These are phyloP conservation scores for Ceratocystiopsis brevicomis DNA, from an alignment of 2,329 filamentous ascomycete species.

Conservation along the genomic window DNA sequence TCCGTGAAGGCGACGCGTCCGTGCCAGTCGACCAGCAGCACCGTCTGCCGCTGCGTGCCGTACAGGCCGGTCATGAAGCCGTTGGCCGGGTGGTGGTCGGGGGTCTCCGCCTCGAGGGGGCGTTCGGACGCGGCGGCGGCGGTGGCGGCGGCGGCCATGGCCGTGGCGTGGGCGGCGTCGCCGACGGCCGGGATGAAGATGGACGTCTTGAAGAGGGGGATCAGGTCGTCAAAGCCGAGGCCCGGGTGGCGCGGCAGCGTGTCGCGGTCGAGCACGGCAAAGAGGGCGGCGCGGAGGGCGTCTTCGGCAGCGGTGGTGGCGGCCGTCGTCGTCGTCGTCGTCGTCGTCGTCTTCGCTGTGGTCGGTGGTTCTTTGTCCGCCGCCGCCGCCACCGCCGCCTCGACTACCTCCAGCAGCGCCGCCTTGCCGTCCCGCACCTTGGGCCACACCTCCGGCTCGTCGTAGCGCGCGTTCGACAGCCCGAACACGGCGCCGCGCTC, in stretches of 20 bases:
- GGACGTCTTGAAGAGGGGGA: conserved; percentile 35
- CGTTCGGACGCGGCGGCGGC: conserved; percentile 18
- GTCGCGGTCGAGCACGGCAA: conserved; percentile 35
- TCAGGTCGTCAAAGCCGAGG: conserved; percentile 32
- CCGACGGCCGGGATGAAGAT: conserved; percentile 43
- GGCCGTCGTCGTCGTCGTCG: too few relatives aligned
- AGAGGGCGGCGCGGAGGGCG: conserved; percentile 30
- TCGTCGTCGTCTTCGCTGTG: background rate
- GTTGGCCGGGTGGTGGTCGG: conserved; percentile 8
- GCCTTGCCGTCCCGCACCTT: conserved; percentile 37
- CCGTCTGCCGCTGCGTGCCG: conserved; percentile 45
- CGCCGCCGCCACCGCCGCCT: conserved; percentile 5
- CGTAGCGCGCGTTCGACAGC: conserved; percentile 35
- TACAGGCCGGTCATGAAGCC: conserved; percentile 41
- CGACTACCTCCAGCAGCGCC: conserved; percentile 25
- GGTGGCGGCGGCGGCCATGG: conserved; percentile 10
- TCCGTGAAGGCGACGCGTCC: conserved; percentile 42
- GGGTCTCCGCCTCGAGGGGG: conserved; percentile 15
- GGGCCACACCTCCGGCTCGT: conserved; percentile 31
- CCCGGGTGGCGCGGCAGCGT: conserved; percentile 27
- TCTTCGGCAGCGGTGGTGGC: conserved; percentile 20
- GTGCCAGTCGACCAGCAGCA: conserved; percentile 42
- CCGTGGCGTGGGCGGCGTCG: conserved; percentile 18
- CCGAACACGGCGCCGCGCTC: conserved; percentile 32
- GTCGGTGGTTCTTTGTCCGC: background rate